Base-by-base conservation (phyloP, 1,139 yeast genomes). In the Schizosaccharomyces versatilis region DNA sequence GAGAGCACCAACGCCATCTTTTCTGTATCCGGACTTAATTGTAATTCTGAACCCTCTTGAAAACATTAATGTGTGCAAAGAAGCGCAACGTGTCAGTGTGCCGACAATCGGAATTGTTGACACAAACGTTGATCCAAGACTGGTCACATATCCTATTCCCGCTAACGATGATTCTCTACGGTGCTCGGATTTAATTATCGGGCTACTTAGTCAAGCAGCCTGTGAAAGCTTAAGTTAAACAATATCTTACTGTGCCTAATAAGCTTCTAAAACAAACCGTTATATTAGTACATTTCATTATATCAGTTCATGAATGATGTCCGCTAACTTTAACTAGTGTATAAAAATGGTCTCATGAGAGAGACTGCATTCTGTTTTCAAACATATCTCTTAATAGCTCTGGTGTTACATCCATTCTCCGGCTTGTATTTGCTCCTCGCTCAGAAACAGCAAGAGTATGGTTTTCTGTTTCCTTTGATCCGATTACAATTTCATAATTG, bases 31-130 rank as follows among this genome's bases (percentile, higher is more conserved):
- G 3, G 98, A 90, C 65, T 71, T 90, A 63, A 80, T 88, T 51
- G 84, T 90, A 32, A 69, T 88, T 54, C 72, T 90, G 66, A 90
- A 90, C 68, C 96, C 97, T 14, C 80, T 80, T 42, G 95, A 86
- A 64, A 84, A 85, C 70, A 74, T 85, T 64, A 81, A 80, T 63
- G 82, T 93, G 57, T 71, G 90, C 57, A 73, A 74, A 55, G 98
- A 90, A 68, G 93, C 97, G 61, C 76, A 79, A 60, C 79, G 80
- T 63, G 74, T 80, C 59, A 77, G 94, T 66, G 78, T 90, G 36
- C 98, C 98, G 58, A 88, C 97, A 1, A 80, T 90, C 62, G 98
- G 95, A 42, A 76, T 90, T 57, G 80, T 93, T 60, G 98, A 90
- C 68, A 85, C 98, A 36, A 90, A 90, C 67, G 80, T 82, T 68